Percentiles rank a stretch among this genome's conserved stretches.
Evolutionary conservation across 1,284 basidiomycete species (phyloP).

Genomic region (Xerocomus cyaneibrunnescens): DNA sequence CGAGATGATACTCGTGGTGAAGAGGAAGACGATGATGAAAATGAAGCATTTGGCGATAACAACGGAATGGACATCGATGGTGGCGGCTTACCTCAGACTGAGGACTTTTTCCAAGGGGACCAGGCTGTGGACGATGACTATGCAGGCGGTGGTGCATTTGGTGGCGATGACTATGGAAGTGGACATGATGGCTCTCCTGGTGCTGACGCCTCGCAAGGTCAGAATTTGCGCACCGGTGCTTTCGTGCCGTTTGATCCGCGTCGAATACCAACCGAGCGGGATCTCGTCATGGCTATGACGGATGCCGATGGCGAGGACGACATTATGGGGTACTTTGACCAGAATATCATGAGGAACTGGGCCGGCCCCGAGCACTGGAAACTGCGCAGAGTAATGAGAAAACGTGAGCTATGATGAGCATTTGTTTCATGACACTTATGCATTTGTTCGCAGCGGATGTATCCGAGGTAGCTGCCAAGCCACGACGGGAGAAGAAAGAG

Average conservation of each 20-base stretch:
- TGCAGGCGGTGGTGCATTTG: conserved; percentile 43
- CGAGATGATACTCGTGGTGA: conserved; percentile 47
- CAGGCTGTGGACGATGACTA: conserved; percentile 64
- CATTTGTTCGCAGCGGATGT: conserved; percentile 45
- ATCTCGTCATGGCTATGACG: conserved; percentile 84
- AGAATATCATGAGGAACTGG: conserved; percentile 91
- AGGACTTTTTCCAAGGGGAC: conserved; percentile 78
- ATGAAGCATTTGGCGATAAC: conserved; percentile 35
- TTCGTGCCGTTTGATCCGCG: conserved; percentile 82
- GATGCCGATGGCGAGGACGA: conserved; percentile 59
- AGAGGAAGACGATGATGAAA: conserved; percentile 49
- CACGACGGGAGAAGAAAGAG: conserved; percentile 77
- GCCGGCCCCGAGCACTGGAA: conserved; percentile 99
- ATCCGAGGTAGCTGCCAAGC: conserved; percentile 49
- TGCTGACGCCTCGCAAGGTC: conserved; percentile 39
- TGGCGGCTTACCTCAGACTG: conserved; percentile 50
- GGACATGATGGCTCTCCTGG: conserved; percentile 42
- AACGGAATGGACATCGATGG: conserved; percentile 47
- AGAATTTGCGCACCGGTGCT: conserved; percentile 45
- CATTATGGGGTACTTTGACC: conserved; percentile 95
- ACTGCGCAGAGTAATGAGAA: conserved; percentile 71
- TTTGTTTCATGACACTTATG: conserved; percentile 6
- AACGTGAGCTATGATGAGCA: conserved; percentile 50
- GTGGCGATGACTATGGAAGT: conserved; percentile 48
- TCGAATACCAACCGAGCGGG: conserved; percentile 65